Base-by-base conservation (phyloP, 352 stramenopile species). In the Phytophthora podocarpi region DNA sequence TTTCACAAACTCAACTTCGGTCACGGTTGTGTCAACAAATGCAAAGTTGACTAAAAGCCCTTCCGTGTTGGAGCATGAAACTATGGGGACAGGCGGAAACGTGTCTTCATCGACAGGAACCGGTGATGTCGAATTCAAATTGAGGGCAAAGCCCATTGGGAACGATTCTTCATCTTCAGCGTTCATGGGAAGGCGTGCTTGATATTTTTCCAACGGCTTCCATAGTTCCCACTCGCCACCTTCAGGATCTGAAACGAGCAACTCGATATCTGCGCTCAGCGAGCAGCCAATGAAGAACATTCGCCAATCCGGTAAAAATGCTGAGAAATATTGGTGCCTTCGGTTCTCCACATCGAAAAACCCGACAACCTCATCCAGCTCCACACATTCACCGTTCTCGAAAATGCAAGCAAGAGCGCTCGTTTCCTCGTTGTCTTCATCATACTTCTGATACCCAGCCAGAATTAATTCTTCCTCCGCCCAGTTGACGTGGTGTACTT, bases 251-350 rank as follows among this genome's bases (percentile, higher is more conserved):
- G 70, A 77, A 39, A 92, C 83, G 3, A 92, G 67, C 12, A 92
- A 68, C 60, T 92, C 83, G 20, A 92, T 82, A 59, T 92, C 83
- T n/a, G 83, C 76, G 50, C 83, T 92, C 30, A 92, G 47, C 13
- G 83, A 92, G 56, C 83, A 92, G 10, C 72, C 79, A 55, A 92
- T 70, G 43, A 92, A 92, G 49, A 92, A 92, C 80, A 92, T 92
- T 12, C 83, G 77, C 82, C 83, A 92, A 26, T 90, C 78, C 5
- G 69, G 48, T 27, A 92, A 61, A 34, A 80, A 92, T 15, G 73
- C 64, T 10, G 83, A 87, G 42, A 85, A 90, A 45, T 79, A 92
- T 48, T 87, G 73, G 43, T 92, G 83, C 15, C 71, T 59, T 20
- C 77, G 72, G 13, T 60, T 71, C 24, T 85, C 77, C 15, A 87